phyloP scores from a whole-genome alignment of 148 eudicot genomes.

The Diospyros lotus region DNA sequence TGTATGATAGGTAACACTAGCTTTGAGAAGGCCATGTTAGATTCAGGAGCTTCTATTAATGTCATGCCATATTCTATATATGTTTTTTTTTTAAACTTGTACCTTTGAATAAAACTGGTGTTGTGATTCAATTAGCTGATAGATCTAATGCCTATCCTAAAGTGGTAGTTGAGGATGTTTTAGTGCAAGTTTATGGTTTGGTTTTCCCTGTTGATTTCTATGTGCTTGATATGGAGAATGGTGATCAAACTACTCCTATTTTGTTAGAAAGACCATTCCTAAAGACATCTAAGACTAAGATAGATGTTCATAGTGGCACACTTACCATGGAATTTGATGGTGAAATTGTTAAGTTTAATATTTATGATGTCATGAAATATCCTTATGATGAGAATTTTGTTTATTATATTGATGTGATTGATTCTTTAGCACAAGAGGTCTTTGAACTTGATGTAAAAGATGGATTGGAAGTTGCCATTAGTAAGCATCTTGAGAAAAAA shows the following conservation, averaged over 20 bases:
- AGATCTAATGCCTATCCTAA: constrained; percentile 16
- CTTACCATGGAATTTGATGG: constrained; percentile 2
- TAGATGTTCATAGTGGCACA: constrained; percentile 12
- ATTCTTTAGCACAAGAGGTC: neutral
- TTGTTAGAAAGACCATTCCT: neutral
- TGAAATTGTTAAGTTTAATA: constrained; percentile 9
- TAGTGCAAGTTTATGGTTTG: constrained; percentile 9
- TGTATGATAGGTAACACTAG: neutral
- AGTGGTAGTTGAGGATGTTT: constrained; percentile 15
- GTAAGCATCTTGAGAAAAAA: neutral
- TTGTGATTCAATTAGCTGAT: constrained; percentile 20
- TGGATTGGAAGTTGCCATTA: constrained; percentile 5
- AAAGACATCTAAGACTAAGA: constrained; percentile 2
- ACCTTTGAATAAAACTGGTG: neutral
- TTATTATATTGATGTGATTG: no score
- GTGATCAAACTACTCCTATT: neutral
- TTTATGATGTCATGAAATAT: neutral
- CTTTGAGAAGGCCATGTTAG: neutral
- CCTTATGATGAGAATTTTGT: neutral
- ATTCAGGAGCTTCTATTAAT: constrained; percentile 20
- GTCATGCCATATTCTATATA: constrained; percentile 3
- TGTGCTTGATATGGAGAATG: constrained; percentile 7
- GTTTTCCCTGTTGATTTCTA: constrained; percentile 14
- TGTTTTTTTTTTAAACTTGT: neutral
- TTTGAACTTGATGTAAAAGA: constrained; percentile 1